These are phyloP conservation scores for Hyphodiscus hymeniophilus DNA, from an alignment of 495 filamentous ascomycete species.

Conservation along the genomic window DNA sequence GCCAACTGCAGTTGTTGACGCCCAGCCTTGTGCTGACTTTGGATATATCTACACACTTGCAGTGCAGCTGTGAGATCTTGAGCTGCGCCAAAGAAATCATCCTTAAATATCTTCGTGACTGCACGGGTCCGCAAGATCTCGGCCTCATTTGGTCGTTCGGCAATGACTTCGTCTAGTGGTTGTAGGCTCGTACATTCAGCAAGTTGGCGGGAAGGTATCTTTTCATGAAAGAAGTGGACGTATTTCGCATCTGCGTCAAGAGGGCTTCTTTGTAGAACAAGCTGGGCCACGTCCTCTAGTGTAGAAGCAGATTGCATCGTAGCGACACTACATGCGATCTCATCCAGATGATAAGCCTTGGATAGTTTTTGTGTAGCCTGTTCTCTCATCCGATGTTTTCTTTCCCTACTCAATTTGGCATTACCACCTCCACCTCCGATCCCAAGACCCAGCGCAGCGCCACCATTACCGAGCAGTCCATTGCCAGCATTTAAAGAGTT, in stretches of 20 bases:
- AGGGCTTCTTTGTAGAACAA: conserved; percentile 58
- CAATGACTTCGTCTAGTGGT: conserved; percentile 57
- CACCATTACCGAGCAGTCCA: conserved; percentile 42
- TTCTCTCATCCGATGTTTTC: conserved; percentile 67
- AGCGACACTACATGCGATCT: conserved; percentile 72
- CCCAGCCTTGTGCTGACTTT: conserved; percentile 34
- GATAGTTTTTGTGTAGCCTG: conserved; percentile 67
- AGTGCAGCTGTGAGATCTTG: conserved; percentile 59
- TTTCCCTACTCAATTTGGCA: conserved; percentile 61
- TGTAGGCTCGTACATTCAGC: conserved; percentile 61
- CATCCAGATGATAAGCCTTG: conserved; percentile 67
- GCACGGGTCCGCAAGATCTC: conserved; percentile 64
- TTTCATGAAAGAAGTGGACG: conserved; percentile 83
- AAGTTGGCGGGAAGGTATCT: conserved; percentile 69
- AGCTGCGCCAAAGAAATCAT: conserved; percentile 59
- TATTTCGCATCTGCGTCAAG: conserved; percentile 65
- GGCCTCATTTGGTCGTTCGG: conserved; percentile 48
- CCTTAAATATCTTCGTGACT: conserved; percentile 66
- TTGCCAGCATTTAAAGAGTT: conserved; percentile 31
- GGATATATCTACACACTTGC: conserved; percentile 44
- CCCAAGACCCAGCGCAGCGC: conserved; percentile 53
- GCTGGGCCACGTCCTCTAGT: conserved; percentile 67
- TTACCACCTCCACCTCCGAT: conserved; percentile 45
- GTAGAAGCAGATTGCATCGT: conserved; percentile 76
- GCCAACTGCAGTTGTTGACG: conserved; percentile 38